These are phyloP conservation scores for Fusarium sp. DNA, from an alignment of 2,329 filamentous ascomycete genomes.

Conservation along the genomic window DNA sequence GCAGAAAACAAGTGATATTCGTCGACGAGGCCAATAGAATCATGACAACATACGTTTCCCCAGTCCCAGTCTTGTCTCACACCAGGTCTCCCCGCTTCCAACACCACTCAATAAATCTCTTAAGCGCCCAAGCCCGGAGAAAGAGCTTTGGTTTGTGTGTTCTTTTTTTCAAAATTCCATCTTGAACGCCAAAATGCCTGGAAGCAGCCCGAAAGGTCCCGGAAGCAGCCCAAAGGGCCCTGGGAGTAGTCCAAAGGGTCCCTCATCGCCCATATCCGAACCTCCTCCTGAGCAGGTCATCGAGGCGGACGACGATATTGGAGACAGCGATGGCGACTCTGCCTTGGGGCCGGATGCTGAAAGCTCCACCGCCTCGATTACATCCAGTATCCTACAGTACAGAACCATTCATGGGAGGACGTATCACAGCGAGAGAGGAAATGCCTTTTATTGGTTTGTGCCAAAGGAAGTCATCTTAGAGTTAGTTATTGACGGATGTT, in stretches of 20 bases:
- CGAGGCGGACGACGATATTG: background rate
- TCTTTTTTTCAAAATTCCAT: background rate
- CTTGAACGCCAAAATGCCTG: background rate
- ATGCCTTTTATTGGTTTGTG: background rate
- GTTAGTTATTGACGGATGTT: background rate
- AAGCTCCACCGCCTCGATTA: conserved; percentile 2
- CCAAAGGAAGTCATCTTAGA: background rate
- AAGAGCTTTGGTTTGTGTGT: background rate
- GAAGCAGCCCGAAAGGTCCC: background rate
- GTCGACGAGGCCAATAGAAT: background rate
- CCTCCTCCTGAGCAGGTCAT: background rate
- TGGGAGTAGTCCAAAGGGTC: background rate
- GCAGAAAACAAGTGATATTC: conserved; percentile 1
- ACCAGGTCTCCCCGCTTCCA: background rate
- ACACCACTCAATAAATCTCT: background rate
- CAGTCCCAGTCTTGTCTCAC: background rate
- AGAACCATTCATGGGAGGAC: background rate
- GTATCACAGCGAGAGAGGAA: conserved; percentile 4
- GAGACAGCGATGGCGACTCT: background rate
- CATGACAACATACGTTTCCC: conserved; percentile 3
- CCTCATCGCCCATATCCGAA: background rate
- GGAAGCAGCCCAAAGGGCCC: background rate
- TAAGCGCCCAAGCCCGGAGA: background rate
- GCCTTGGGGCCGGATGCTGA: background rate
- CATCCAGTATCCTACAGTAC: background rate